Conservation (phyloP, 164 flowering plant species). For the Sedum album region DNA sequence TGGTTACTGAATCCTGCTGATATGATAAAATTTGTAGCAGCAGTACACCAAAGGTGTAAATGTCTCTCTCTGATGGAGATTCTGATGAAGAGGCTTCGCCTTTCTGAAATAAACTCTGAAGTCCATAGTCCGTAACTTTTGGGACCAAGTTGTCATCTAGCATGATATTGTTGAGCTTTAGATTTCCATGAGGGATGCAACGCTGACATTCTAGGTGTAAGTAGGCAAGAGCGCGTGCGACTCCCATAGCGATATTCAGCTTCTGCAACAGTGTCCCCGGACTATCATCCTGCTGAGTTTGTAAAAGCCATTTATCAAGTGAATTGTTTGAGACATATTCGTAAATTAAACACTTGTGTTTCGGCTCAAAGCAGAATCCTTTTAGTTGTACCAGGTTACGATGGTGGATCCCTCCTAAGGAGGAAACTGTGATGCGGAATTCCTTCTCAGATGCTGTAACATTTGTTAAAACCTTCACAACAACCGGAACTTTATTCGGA, state of each 20-base stretch:
- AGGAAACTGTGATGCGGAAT: constrained; percentile 32
- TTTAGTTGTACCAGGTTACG: constrained; percentile 49
- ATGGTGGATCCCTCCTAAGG: constrained; percentile 54
- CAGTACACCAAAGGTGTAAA: constrained; percentile 51
- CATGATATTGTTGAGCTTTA: constrained; percentile 53
- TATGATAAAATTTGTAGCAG: constrained; percentile 35
- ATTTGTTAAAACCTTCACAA: constrained; percentile 29
- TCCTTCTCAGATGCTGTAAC: constrained; percentile 38
- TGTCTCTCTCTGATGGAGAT: constrained; percentile 36
- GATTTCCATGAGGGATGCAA: constrained; percentile 55
- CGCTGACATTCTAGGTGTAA: constrained; percentile 62
- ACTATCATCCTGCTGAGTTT: constrained; percentile 21
- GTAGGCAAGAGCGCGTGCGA: constrained; percentile 56
- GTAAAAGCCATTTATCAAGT: constrained; percentile 27
- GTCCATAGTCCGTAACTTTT: constrained; percentile 54
- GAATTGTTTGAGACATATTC: constrained; percentile 56
- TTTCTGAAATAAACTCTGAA: constrained; percentile 17
- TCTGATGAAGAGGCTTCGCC: constrained; percentile 13
- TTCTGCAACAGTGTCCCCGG: constrained; percentile 48
- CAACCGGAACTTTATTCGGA: constrained; percentile 31
- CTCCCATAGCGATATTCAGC: constrained; percentile 36
- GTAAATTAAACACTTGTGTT: constrained; percentile 42
- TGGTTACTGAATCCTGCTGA: constrained; percentile 26
- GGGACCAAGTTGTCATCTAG: constrained; percentile 47
- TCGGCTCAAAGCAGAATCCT: constrained; percentile 59